Percentiles rank a stretch among this genome's conserved stretches.
These are phyloP conservation scores for Byssochlamys sp. DNA, from an alignment of 2,329 filamentous ascomycete species.

Conservation along the genomic window DNA sequence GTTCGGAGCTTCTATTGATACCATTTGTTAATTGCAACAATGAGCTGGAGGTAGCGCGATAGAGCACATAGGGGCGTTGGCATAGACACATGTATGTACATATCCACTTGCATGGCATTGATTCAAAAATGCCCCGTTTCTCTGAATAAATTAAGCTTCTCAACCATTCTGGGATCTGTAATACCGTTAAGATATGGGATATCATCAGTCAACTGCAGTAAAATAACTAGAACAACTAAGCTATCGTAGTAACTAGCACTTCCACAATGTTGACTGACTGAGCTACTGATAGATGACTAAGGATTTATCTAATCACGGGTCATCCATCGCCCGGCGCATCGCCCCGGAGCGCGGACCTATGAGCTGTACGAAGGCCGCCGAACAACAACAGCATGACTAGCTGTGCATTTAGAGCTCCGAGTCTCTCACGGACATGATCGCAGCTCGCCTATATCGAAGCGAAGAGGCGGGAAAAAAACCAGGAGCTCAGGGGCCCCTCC, in stretches of 20 bases:
- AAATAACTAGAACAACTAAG: too few species aligned
- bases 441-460: conserved; percentile 4
- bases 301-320: background rate
- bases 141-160: too few species aligned
- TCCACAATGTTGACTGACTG: too few species aligned
- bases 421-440: conserved; percentile 10
- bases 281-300: background rate
- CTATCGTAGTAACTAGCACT: too few species aligned
- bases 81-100: background rate
- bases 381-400: conserved; percentile 9
- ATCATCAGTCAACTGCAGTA: too few species aligned
- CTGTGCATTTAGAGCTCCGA: conserved; percentile 1
- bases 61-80: background rate
- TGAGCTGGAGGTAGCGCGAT: background rate
- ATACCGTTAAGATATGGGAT: too few species aligned
- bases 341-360: background rate
- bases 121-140: too few species aligned
- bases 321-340: background rate
- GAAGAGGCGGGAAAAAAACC: conserved; percentile 9
- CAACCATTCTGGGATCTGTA: too few species aligned
- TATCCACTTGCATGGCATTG: background rate
- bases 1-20: background rate
- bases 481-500: conserved; percentile 11
- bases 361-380: background rate
- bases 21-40: background rate